Percentiles rank a stretch among this genome's conserved stretches.
Evolutionary conservation across 495 filamentous ascomycete species (phyloP).

Genomic region (Parachaetomium inaequale): DNA sequence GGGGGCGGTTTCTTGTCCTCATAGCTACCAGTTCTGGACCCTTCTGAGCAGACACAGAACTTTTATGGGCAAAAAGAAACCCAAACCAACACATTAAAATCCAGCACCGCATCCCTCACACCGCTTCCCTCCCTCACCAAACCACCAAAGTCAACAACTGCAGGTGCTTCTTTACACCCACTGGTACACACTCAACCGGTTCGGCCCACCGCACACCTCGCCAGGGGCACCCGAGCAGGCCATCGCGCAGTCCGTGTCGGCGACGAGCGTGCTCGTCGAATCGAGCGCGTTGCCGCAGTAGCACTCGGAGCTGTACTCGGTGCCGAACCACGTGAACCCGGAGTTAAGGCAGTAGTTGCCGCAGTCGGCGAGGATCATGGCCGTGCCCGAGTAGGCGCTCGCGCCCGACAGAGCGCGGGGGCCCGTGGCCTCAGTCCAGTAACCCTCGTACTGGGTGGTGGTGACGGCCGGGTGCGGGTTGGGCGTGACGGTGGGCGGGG

Average conservation of each 20-base stretch:
- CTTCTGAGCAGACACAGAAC: background rate
- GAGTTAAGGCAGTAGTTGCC: constrained; percentile 26
- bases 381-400: background rate
- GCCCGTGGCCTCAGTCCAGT: constrained; percentile 16
- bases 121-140: too few species aligned
- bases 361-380: constrained; percentile 15
- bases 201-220: constrained; percentile 19
- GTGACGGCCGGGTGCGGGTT: constrained; percentile 14
- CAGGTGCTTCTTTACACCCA: constrained; percentile 16
- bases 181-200: constrained; percentile 24
- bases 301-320: constrained; percentile 59
- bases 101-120: too few species aligned
- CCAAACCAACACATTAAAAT: too few species aligned
- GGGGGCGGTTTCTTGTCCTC: background rate
- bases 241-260: constrained; percentile 17
- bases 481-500: constrained; percentile 1
- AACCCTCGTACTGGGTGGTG: background rate
- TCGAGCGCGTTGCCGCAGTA: constrained; percentile 52
- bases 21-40: background rate
- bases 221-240: constrained; percentile 5
- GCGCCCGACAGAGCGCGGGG: constrained; percentile 8
- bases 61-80: background rate
- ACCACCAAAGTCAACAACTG: too few species aligned
- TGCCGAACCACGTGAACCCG: constrained; percentile 13
- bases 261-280: background rate